Evolutionary conservation across 129 eudicot species (phyloP), one percentile per base, ranked within the genome.

Genomic region (Flaveria robusta): DNA sequence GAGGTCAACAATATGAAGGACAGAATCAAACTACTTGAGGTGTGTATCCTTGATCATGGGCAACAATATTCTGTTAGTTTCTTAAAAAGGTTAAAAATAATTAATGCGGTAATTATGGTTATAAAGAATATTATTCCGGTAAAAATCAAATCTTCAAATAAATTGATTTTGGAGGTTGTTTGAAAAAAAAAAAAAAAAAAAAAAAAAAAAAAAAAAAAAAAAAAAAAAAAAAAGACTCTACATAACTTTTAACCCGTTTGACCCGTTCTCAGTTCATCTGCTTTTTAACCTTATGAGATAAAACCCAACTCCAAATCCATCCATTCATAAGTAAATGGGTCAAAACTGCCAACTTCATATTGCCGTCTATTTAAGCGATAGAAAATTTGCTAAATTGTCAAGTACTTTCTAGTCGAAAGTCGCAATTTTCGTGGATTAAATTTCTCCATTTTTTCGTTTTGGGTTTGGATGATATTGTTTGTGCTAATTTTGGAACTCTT

Each of bases 1-100:
- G 97, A 93, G 66, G 77, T 87, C 41, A 68, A 82, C n/a, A 75
- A 70, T 75, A 86, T 91, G 88, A 91, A 89, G 85, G 99, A 94
- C 77, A 85, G 37, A 66, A 84, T 91, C 56, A 87, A 80, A 79
- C 60, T 79, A 64, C 97, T 94, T 37, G 97, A 91, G 97, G 99
- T 94, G 85, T 81, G 66, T 66, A 58, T 11, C 65, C 46, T 51
- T 43, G 24, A 9, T 29, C 18, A 12, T 26, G 66, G 18, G 19
- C 19, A 60, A 9, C 18, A 26, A 13, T 24, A 14, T 11, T 58
- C 2, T 58, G 31, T n/a, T n/a, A n/a, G n/a, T n/a, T n/a, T n/a
- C n/a, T n/a, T n/a, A n/a, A n/a, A 20, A 18, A 54, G 9, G 14
- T 23, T 11, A 13, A 3, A 22, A 2, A 58, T 58, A 22, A 10